Evolutionary conservation across 2,329 filamentous ascomycete species (phyloP), one percentile per base, ranked within the genome.

Genomic region (Stemphylium vesicarium): DNA sequence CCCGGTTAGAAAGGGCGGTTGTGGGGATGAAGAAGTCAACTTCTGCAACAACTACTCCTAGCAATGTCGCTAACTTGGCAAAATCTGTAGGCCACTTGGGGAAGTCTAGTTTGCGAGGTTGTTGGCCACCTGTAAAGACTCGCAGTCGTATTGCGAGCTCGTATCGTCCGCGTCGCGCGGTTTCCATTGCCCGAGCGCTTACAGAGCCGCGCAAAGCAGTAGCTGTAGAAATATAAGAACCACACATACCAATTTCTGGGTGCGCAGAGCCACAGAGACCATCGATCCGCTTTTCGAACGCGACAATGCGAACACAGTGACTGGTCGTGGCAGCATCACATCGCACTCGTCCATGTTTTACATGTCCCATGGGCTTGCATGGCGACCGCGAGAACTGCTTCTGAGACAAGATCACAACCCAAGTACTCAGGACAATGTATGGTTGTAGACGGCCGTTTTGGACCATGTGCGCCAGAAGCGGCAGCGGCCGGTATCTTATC

Each of bases 151-250:
- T 40, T 52, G 57, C 60, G 50, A 56, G 53, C 50, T 53, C 57
- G 50, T 56, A 56, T 36, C 45, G 45, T 55, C 42, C 29, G 50
- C 56, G 29, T 52, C 60, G 53, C 57, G 57, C 45, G 50, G 58
- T 54, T 53, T 45, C 52, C 22, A 24, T 53, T 44, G 16, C 35
- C 44, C 50, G 50, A 58, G 69, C 66, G 69, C 66, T 66, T 67
- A 64, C 50, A 61, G 55, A 60, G 61, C 46, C 57, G 62, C 66
- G 63, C 68, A 60, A 59, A 57, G 57, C 55, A 50, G 50, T 68
- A 71, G 63, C 64, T 56, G 46, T 66, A 67, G 63, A 63, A 69
- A 68, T 63, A 58, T 62, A 69, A 66, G 64, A 67, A 48, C 63
- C 58, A 68, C 53, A 62, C 60, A 54, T 54, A 59, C 37, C 37